Base-by-base conservation (phyloP, 2,329 filamentous ascomycete genomes). In the Trichothecium sympodiale region DNA sequence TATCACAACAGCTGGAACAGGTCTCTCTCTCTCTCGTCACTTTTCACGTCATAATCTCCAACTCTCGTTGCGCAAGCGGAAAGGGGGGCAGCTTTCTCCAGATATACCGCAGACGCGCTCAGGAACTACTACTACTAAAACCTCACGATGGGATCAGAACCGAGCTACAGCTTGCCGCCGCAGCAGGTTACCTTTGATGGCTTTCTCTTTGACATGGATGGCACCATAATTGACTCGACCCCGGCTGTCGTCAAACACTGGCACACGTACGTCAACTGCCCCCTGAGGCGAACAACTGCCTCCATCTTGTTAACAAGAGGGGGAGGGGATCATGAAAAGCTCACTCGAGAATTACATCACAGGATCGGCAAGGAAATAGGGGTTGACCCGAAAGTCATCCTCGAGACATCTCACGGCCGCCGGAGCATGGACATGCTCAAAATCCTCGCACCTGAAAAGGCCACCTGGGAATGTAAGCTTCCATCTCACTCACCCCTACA, bases 401-500 rank as follows among this genome's bases (percentile, higher is more conserved):
- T 96, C 17, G 73, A 85, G 49, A 94, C 86, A 8, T 94, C 87
- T 5, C 91, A 98, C 59, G 91, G 91, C 42, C 77, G 89, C 40
- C 70, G 91, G 39, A 86, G 79, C 46, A 94, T 96, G 50, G 91
- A 98, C 49, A 77, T 83, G 3, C 69, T 98, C 39, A 74, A 74
- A 54, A 65, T 88, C 18, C 74, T 94, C 39, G 80, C 84, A 42
- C 83, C 86, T 13, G 78, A 83, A 47, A 85, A 86, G 54, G 91
- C 91, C 29, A 95, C 81, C 48, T 89, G 83, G 86, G 86, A 94
- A 44, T 94, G 86, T 93, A 62, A 63, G 83, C 74, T 26, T n/a
- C 36, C 15, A 35, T 17, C 7, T 15, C 16, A 14, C 35, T 39
- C 32, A 26, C 29, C 30, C 15, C 26, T 17, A n/a, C n/a, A n/a